Evolutionary conservation across 139 green algal genomes (phyloP).

Genomic region (Chlamydomonas eustigma): DNA sequence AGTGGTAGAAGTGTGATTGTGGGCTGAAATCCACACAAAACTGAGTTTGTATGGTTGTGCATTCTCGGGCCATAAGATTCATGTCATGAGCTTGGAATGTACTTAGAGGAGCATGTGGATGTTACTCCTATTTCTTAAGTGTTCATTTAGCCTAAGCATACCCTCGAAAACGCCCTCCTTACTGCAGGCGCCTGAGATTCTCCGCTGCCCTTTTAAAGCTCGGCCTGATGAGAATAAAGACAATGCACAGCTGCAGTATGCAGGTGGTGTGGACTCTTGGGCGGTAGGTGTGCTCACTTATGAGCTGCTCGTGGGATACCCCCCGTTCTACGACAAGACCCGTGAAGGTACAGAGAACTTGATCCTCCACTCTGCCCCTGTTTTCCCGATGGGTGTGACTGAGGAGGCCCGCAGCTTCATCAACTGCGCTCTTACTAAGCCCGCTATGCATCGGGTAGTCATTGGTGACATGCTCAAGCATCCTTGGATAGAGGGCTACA

Average conservation of each 20-base stretch:
- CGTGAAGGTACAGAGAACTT: conserved; percentile 43
- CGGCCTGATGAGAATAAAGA: conserved; percentile 68
- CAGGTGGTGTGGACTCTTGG: conserved; percentile 77
- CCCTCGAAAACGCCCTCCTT: background rate
- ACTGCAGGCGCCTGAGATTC: conserved; percentile 42
- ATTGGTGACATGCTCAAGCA: conserved; percentile 54
- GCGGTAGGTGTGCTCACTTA: conserved; percentile 79
- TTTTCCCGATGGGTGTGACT: conserved; percentile 26
- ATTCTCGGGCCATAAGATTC: background rate
- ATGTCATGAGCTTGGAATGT: too few relatives aligned
- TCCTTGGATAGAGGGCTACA: conserved; percentile 49
- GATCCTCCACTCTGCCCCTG: conserved; percentile 26
- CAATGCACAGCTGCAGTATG: conserved; percentile 49
- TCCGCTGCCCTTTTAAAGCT: conserved; percentile 60
- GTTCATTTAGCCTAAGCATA: background rate
- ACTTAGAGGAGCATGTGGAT: background rate
- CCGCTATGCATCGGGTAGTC: conserved; percentile 33
- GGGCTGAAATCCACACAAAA: background rate
- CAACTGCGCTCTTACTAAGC: conserved; percentile 37
- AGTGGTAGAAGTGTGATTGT: too few relatives aligned
- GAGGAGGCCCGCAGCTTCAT: conserved; percentile 40
- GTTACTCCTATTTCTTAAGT: background rate
- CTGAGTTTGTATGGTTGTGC: background rate
- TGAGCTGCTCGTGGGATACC: conserved; percentile 77
- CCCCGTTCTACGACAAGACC: conserved; percentile 70